Base-by-base conservation (phyloP, 1,284 basidiomycete genomes). In the Neolentinus lepideus region DNA sequence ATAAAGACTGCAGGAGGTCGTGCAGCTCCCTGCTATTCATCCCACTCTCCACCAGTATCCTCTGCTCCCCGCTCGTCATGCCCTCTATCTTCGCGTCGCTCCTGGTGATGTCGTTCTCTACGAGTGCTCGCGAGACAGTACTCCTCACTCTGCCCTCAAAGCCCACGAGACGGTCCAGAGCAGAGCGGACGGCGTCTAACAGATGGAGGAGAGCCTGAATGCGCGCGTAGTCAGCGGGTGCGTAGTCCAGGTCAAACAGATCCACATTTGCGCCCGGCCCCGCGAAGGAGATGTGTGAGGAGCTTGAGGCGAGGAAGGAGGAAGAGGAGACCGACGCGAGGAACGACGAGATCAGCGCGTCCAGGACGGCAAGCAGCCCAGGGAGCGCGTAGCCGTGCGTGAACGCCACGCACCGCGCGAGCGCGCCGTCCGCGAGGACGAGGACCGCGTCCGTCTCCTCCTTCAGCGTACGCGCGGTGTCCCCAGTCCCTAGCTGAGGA, bases 201-300 rank as follows among this genome's bases (percentile, higher is more conserved):
- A 95, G 75, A 64, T 92, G 89, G n/a, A 97, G 69, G 1, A 84
- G 83, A 9, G 82, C 71, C 67, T 96, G 94, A 59, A 97, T 93
- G 25, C 84, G 78, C 2, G 81, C 77, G 90, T 92, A 94, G 67
- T 98, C 93, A 56, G 92, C 85, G 2, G 84, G 74, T 1, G 88
- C 87, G 64, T 96, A 96, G 69, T 97, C 93, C 58, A 94, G 71
- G 59, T 92, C 90, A 0, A 81, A 81, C 27, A 89, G 71, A 50
- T 87, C 85, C 45, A 79, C 80, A 54, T 75, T 29, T 79, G 72
- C 66, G n/a, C n/a, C n/a, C n/a, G n/a, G n/a, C n/a, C n/a, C n/a
- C n/a, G n/a, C n/a, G n/a, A n/a, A n/a, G n/a, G n/a, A n/a, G 16
- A 71, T 67, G 38, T 69, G 67, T n/a, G 63, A 55, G n/a, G 60